Evolutionary conservation across 139 green algal genomes (phyloP), one percentile per base, ranked within the genome.

Genomic region (Pseudopediastrum boryanum): DNA sequence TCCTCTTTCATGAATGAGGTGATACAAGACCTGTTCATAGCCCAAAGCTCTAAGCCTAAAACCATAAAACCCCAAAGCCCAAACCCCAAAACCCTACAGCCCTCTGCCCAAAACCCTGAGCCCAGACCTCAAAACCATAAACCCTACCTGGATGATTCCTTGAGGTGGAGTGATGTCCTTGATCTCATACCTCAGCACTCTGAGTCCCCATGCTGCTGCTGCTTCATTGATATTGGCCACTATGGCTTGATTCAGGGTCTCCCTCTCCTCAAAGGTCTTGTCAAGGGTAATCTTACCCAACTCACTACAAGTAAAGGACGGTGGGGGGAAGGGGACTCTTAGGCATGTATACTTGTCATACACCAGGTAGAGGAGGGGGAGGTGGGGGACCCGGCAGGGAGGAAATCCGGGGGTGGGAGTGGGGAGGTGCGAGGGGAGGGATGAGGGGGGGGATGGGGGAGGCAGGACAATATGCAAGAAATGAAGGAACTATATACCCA

Each of bases 251-350:
- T 99, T 99, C 31, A 99, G 92, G 4, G 90, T 87, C 66, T 97
- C 94, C 2, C 96, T 84, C 90, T 99, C 96, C 77, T 94, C 93
- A 86, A 98, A 98, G 0, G 94, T 97, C 72, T 94, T 95, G 90
- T 99, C 96, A 46, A 99, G 91, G 0, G 92, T 94, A 66, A 99
- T 98, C 85, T 98, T 98, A 9, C 96, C 96, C 36, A 99, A 88
- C 87, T 99, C 96, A 61, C 86, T 94, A 33, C 23, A 59, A 2
- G 31, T 46, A 5, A 3, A 19, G 33, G 52, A 6, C 13, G 27
- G 31, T 16, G 16, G 27, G n/a, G n/a, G n/a, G n/a, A 23, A 23
- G 19, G 62, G 62, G 16, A 10, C 52, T 67, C 56, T 68, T 83
- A 23, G 94, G 88, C 95, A 98, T 98, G 36, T 93, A 98, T 9